Conservation (phyloP, 495 filamentous ascomycete species). For the Daldinia caldariorum region DNA sequence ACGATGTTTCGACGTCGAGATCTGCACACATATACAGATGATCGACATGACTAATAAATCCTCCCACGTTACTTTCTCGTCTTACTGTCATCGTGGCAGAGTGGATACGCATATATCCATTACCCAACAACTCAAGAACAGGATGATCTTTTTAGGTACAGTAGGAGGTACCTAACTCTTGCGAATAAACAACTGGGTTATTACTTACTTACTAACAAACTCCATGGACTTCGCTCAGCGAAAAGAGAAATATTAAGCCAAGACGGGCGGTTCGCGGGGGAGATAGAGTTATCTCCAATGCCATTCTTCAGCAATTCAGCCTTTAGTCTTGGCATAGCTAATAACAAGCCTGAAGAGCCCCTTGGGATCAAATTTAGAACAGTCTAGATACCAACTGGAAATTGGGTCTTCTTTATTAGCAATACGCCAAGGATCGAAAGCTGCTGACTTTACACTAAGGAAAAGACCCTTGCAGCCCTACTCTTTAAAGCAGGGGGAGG, state of each 20-base stretch:
- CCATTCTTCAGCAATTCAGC: constrained; percentile 7
- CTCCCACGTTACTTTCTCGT: not conserved
- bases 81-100: not conserved
- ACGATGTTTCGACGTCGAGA: not conserved
- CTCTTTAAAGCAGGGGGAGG: not conserved
- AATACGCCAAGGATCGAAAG: too few species aligned
- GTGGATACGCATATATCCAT: not conserved
- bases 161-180: not conserved
- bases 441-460: too few species aligned
- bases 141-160: not conserved
- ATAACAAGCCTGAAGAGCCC: not conserved
- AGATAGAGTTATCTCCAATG: not conserved
- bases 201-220: not conserved
- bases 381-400: not conserved
- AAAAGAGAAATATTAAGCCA: not conserved
- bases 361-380: constrained; percentile 10
- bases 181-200: not conserved
- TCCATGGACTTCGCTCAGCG: not conserved
- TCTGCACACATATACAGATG: not conserved
- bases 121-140: not conserved
- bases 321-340: constrained; percentile 22
- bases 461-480: constrained; percentile 1
- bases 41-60: constrained; percentile 3
- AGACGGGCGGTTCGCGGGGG: not conserved
- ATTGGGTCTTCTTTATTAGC: not conserved